Evolutionary conservation across 768 basidiomycete species (phyloP), one percentile per base, ranked within the genome.

Genomic region (Termitomyces sp.): DNA sequence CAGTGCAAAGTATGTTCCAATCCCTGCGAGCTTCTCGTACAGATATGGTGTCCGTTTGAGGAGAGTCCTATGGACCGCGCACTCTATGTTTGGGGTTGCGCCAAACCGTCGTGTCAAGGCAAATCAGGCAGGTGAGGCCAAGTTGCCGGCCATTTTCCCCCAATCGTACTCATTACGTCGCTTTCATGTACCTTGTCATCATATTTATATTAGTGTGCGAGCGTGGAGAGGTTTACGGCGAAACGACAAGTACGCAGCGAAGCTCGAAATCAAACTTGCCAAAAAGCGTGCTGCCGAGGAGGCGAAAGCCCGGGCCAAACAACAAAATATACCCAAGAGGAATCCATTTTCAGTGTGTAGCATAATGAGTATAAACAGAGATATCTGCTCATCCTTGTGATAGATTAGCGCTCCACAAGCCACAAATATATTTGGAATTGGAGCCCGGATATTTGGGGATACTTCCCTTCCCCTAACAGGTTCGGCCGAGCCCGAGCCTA

Each of bases 31-130:
- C 79, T 96, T 21, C 79, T 94, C 37, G 78, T 90, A 11, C 92
- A 95, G 66, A 79, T 96, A 64, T 94, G 91, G 89, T 94, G 90
- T 68, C 94, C 94, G 0, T 83, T 94, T 62, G 88, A 94, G 65
- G 76, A 86, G 37, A 94, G 90, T 63, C 81, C 87, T 5, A 85
- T 87, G 79, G 93, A 96, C 65, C 81, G 94, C 52, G 88, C 85
- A 3, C 72, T 94, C 46, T 94, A 94, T 63, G 77, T 93, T 21
- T 95, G 91, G 87, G 91, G 84, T 11, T 96, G 93, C 64, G 75
- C 88, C 2, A 76, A 79, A 35, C 70, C 79, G 4, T 67, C 73
- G 14, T 96, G 93, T 71, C 91, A 94, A 66, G 76, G 80, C 54
- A 86, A 88, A 70, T 73, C 78, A 21, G 90, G 89, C 64, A 88